Conservation (phyloP, 345 rosid genomes). For the Salix koriyanagi region DNA sequence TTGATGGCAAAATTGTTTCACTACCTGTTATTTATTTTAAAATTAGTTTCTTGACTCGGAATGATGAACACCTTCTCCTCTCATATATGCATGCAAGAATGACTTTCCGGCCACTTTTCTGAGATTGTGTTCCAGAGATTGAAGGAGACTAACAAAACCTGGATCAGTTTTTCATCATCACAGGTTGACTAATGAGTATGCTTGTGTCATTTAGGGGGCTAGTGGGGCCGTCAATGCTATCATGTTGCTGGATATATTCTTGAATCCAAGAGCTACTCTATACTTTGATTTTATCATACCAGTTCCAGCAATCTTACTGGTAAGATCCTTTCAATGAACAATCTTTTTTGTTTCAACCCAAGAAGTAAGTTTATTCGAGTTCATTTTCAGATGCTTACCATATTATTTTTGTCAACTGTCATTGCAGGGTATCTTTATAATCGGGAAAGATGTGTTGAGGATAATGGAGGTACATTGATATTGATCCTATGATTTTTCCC, state of each 20-base stretch:
- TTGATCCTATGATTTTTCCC: not conserved
- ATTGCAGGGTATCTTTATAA: conserved; percentile 60
- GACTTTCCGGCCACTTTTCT: not conserved
- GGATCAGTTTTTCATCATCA: too few species aligned
- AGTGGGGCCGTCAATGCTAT: conserved; percentile 95
- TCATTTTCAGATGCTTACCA: not conserved
- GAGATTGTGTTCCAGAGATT: too few species aligned
- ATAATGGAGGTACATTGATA: conserved; percentile 50
- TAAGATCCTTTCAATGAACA: conserved; percentile 28
- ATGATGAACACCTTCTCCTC: not conserved
- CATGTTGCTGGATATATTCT: conserved; percentile 79
- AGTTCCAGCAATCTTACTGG: conserved; percentile 80
- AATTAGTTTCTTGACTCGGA: too few species aligned
- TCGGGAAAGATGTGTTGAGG: conserved; percentile 67
- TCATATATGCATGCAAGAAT: not conserved
- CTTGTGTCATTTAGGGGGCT: conserved; percentile 55
- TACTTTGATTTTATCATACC: conserved; percentile 68
- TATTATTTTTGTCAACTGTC: conserved; percentile 2
- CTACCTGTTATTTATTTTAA: too few species aligned
- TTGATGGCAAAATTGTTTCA: not conserved
- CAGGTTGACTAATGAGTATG: not conserved
- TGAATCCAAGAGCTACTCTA: conserved; percentile 69
- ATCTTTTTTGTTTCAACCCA: not conserved
- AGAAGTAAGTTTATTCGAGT: not conserved
- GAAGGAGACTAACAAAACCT: too few species aligned